A percentile compares a stretch with the other conserved stretches of the same genome.
These are phyloP conservation scores for Berkeleyomyces rouxiae DNA, from an alignment of 2,329 filamentous ascomycete species.

Conservation along the genomic window DNA sequence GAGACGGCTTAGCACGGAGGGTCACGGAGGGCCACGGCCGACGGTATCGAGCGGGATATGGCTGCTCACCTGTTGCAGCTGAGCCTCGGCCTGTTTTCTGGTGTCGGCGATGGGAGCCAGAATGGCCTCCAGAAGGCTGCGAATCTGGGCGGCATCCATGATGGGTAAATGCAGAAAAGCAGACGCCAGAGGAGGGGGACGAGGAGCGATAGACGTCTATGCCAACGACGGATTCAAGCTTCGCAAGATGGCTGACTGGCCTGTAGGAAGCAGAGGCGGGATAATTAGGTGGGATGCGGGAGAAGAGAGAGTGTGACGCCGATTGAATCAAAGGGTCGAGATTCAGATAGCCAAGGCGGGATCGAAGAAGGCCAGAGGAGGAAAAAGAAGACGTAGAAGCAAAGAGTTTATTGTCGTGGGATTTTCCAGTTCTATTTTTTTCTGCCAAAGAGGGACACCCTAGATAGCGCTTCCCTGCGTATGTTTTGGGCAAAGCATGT, in stretches of 20 bases:
- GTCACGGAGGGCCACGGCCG: too few relatives aligned
- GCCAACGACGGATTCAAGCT: not conserved
- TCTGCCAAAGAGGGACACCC: conserved; percentile 4
- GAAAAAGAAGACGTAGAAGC: conserved; percentile 8
- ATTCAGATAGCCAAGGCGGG: not conserved
- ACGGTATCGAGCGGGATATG: not conserved
- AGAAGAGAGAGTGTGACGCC: conserved; percentile 5
- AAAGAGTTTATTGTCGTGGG: conserved; percentile 8
- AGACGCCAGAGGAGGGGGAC: conserved; percentile 1
- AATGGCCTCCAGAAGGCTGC: conserved; percentile 61
- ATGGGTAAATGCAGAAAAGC: conserved; percentile 16
- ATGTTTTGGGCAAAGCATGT: not conserved
- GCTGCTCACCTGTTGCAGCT: conserved; percentile 58
- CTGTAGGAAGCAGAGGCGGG: not conserved
- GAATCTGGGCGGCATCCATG: conserved; percentile 62
- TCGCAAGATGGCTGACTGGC: not conserved
- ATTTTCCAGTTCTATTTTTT: conserved; percentile 8
- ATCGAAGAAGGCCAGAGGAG: conserved; percentile 1
- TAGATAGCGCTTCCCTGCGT: conserved; percentile 10
- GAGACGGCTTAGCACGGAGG: not conserved
- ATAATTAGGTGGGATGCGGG: not conserved
- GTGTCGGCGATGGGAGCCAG: conserved; percentile 59
- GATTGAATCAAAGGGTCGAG: conserved; percentile 3
- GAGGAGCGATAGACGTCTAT: not conserved
- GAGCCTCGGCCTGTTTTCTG: conserved; percentile 60